phyloP scores from a whole-genome alignment of 495 filamentous ascomycete species.

The Daldinia childiae region DNA sequence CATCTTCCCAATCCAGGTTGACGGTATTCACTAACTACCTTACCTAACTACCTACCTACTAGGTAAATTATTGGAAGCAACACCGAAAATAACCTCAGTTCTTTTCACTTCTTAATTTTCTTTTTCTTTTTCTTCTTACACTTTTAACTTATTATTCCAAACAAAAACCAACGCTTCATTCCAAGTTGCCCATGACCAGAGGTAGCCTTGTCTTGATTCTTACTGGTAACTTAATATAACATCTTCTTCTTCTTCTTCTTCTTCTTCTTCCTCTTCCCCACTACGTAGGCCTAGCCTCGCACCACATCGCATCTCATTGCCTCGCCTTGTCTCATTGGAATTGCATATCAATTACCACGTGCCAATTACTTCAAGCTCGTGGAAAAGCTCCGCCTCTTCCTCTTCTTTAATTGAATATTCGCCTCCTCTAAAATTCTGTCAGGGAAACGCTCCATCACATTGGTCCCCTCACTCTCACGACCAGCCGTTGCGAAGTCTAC shows the following conservation, averaged over 20 bases:
- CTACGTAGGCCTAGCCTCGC: constrained; percentile 6
- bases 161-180: not conserved
- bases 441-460: not conserved
- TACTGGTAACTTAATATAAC: not conserved
- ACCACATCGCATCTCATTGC: not conserved
- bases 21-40: constrained; percentile 9
- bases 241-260: not conserved
- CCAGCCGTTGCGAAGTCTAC: constrained; percentile 4
- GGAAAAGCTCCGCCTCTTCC: constrained; percentile 9
- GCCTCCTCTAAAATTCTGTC: constrained; percentile 1
- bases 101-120: not conserved
- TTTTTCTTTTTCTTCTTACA: no score
- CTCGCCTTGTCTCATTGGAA: constrained; percentile 4
- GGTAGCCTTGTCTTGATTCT: not conserved
- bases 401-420: not conserved
- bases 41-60: no score
- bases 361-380: constrained; percentile 25
- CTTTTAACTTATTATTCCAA: not conserved
- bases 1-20: constrained; percentile 4
- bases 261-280: not conserved
- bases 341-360: constrained; percentile 23
- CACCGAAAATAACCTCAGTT: not conserved
- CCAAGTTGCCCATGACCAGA: not conserved
- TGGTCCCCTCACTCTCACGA: not conserved
- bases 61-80: constrained; percentile 9